Evolutionary conservation across 305 asterid species (phyloP), one percentile per base, ranked within the genome.

Genomic region (Lippia alba): DNA sequence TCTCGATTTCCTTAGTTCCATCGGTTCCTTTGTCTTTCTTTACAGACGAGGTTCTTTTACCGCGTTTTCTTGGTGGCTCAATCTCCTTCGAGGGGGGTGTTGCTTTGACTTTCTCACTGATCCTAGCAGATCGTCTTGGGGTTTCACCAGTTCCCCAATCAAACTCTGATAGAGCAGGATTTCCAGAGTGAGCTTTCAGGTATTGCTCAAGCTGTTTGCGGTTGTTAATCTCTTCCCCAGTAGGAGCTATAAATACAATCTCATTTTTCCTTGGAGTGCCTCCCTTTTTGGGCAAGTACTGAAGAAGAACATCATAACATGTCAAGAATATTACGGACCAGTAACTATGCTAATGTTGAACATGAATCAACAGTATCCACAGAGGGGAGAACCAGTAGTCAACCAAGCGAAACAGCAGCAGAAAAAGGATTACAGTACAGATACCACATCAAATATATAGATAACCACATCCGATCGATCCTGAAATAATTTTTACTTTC

Each of bases 61-160:
- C 84, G 3, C 90, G 85, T 70, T 91, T 94, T 49, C 57, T 82
- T 14, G 88, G 84, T 11, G 84, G 84, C 74, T 81, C 94, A 41
- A 54, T 79, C 55, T 78, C 98, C 69, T 78, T 78, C 2, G 91
- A 70, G 0, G 84, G 89, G 36, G 94, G 96, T 18, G 82, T 82
- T 16, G 83, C 75, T 82, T 90, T 91, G 32, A 61, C 86, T 82
- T 86, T 91, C 80, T 81, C 92, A 24, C 86, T 86, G 82, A 94
- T 90, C 78, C 99, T 86, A 19, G 96, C 89, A 3, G 99, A 94
- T 69, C 99, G 84, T 69, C 99, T 84, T 3, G 91, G 97, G 19
- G 92, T 85, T 67, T 91, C 97, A 20, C 95, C 95, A 1, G 93
- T 85, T 66, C 89, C 82, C 99, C 99, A 94, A 69, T 94, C 98